Conservation (phyloP, 2,329 filamentous ascomycete genomes). For the Xylaria sp. region DNA sequence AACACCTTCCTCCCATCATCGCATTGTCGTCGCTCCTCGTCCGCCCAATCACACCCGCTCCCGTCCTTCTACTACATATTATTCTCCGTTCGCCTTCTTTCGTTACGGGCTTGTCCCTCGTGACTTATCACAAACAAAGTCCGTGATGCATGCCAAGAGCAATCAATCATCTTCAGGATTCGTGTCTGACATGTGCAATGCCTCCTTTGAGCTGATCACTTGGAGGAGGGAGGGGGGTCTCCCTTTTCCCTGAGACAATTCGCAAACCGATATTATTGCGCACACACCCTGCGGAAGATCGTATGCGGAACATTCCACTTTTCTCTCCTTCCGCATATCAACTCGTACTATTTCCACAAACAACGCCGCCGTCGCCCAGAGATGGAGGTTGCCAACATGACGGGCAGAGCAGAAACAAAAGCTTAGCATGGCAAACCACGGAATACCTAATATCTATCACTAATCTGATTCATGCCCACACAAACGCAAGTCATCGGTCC, state of each 20-base stretch:
- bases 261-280: slow-evolving; percentile 5
- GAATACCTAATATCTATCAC: neutral
- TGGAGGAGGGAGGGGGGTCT: neutral
- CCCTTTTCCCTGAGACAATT: slow-evolving; percentile 8
- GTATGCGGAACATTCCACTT: slow-evolving; percentile 11
- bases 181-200: slow-evolving; percentile 16
- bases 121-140: slow-evolving; percentile 16
- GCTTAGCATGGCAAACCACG: neutral
- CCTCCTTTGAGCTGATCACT: slow-evolving; percentile 12
- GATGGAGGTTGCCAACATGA: neutral
- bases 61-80: neutral
- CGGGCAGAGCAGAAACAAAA: neutral
- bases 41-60: slow-evolving; percentile 3
- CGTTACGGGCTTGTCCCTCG: slow-evolving; percentile 14
- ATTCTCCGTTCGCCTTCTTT: neutral
- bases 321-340: neutral
- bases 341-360: neutral
- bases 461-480: slow-evolving; percentile 1
- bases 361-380: slow-evolving; percentile 7
- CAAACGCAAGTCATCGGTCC: neutral
- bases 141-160: slow-evolving; percentile 12
- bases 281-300: slow-evolving; percentile 10
- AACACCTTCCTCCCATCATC: neutral
- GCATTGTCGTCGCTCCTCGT: slow-evolving; percentile 1
- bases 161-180: slow-evolving; percentile 14